Evolutionary conservation across 2,329 filamentous ascomycete genomes (phyloP).

Genomic region (Apiospora sp.): DNA sequence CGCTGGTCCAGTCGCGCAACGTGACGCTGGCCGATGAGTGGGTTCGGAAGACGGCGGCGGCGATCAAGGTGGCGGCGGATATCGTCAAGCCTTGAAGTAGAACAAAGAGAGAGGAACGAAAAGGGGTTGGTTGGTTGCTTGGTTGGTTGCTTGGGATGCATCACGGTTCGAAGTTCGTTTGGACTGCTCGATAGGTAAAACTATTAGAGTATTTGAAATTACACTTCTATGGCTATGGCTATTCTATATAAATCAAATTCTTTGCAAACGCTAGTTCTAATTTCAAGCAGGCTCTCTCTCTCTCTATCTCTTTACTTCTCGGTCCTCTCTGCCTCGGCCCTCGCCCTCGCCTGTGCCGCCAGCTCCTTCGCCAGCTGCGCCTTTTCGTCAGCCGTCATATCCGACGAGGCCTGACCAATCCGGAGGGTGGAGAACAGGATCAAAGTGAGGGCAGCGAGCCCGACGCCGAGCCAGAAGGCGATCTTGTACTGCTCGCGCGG

Average conservation of each 20-base stretch:
- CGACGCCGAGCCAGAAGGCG: constrained; percentile 42
- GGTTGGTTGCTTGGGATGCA: neutral
- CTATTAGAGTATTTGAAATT: neutral
- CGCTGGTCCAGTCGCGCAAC: constrained; percentile 35
- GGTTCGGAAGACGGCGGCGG: constrained; percentile 39
- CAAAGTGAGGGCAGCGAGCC: constrained; percentile 37
- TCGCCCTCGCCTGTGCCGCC: neutral
- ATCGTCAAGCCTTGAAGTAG: constrained; percentile 37
- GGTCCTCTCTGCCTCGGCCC: neutral
- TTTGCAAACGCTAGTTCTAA: neutral
- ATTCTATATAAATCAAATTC: neutral
- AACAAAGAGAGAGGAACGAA: neutral
- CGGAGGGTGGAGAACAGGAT: constrained; percentile 38
- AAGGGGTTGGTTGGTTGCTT: too few relatives aligned
- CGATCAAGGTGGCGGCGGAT: constrained; percentile 37
- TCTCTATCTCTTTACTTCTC: neutral
- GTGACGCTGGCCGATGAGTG: constrained; percentile 38
- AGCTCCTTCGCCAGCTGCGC: constrained; percentile 29
- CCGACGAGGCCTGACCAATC: constrained; percentile 40
- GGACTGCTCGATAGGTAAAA: neutral
- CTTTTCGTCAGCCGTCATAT: constrained; percentile 44
- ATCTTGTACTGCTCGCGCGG: constrained; percentile 40
- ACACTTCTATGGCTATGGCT: neutral
- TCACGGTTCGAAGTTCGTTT: neutral
- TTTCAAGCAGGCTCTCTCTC: neutral